phyloP scores from a whole-genome alignment of 179 eudicot species.

The Carnegiea gigantea region DNA sequence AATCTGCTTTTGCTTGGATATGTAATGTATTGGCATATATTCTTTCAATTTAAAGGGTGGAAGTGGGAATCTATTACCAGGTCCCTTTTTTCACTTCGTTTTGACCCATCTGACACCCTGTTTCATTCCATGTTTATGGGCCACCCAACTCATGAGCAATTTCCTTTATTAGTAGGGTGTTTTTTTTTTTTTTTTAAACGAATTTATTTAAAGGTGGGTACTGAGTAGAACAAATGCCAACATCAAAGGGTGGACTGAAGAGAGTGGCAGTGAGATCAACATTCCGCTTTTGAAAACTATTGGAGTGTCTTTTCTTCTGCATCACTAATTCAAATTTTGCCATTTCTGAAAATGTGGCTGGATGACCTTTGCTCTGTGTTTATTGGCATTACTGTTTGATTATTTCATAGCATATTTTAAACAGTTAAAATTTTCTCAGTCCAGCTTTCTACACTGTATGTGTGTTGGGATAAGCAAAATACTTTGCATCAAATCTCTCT shows the following conservation, averaged over 20 bases:
- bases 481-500: background rate
- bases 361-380: background rate
- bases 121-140: background rate
- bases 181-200: background rate
- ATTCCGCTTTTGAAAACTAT: background rate
- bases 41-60: background rate
- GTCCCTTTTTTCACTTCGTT: background rate
- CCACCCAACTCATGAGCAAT: background rate
- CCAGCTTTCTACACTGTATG: background rate
- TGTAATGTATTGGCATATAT: background rate
- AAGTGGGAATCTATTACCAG: background rate
- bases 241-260: background rate
- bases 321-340: background rate
- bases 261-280: background rate
- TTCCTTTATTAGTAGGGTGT: background rate
- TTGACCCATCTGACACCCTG: background rate
- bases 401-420: background rate
- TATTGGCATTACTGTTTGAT: background rate
- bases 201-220: background rate
- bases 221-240: background rate
- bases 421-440: background rate
- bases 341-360: slow-evolving; percentile 3
- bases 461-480: background rate
- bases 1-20: background rate
- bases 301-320: background rate